Evolutionary conservation across 805 yeast genomes (phyloP), one percentile per base, ranked within the genome.

Genomic region (Clavispora vitiphila): DNA sequence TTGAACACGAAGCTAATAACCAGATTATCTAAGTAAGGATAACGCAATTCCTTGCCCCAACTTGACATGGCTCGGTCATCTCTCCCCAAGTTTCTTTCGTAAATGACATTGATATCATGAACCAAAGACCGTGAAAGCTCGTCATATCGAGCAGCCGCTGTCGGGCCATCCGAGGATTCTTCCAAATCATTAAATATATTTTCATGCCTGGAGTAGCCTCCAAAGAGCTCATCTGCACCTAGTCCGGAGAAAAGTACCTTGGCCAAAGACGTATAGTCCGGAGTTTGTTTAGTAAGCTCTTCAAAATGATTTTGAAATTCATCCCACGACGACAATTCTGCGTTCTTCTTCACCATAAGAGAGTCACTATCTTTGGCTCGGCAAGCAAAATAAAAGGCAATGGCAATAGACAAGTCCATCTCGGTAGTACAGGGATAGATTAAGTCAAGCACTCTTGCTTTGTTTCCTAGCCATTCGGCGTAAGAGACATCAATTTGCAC

Each of bases 141-240:
- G 0, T 53, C 57, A 23, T 71, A 68, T 14, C 64, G 45, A 1
- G 41, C 39, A 2, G 3, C 12, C 8, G 16, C 9, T 20, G 50
- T 50, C 3, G 43, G 52, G 9, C n/a, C 15, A 11, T 15, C 26
- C 14, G 27, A 5, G 4, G 23, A 11, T 18, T 24, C 21, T 12
- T 14, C 26, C 19, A 27, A 10, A 19, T 37, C 34, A 7, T 66
- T 64, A 55, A 76, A 75, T 1, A 76, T 55, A 25, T 77, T 61
- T 47, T 78, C 82, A 52, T 93, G 95, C 35, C 97, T 73, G 18
- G 95, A 86, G 59, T 93, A 93, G 0, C 99, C 99, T 0, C 96
- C 99, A 68, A 86, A 90, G 15, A 93, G 64, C 61, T 93, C 99
- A 64, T 93, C 99, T 0, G 99, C 99, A 1, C 99, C 99, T 10